Base-by-base conservation (phyloP, 805 yeast genomes). In the Starmerella cellae region DNA sequence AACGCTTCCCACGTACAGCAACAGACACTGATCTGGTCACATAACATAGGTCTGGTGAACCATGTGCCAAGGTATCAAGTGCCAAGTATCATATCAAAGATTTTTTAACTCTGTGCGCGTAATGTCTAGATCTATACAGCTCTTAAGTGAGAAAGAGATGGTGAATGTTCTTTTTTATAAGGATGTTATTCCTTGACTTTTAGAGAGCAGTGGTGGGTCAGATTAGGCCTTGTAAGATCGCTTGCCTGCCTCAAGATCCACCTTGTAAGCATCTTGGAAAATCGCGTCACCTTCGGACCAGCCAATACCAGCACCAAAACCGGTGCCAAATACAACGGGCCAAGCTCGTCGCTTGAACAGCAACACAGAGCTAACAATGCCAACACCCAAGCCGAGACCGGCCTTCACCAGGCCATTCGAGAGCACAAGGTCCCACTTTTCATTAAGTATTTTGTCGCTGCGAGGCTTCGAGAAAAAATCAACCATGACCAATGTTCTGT, bases 251-350 rank as follows among this genome's bases (percentile, higher is more conserved):
- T 42, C 40, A 9, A 35, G 40, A 19, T 39, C 37, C 11, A 39
- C 38, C 16, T 39, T 40, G 41, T 44, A 42, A 16, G 48, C 42
- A 29, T 43, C 32, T 42, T 46, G 79, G 74, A 91, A 88, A 44
- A 87, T 81, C 47, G 96, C 93, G 60, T 91, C 97, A 48, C 97
- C 98, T 68, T 91, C 99, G 47, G 97, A 77, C 65, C 85, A 91
- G 42, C 95, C 95, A 69, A 95, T 80, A 52, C 99, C 99, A 49
- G 87, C 73, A 53, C 99, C 99, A 57, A 91, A 88, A 30, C 99
- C 99, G 51, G 85, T 67, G 52, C 98, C 98, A 48, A 88, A 65
- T 94, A 96, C 87, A 34, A 88, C 97, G 42, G 98, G 98, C 77
- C 85, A 91, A 9, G 95, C 73, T 65, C 97, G 78, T 71, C 97